These are phyloP conservation scores for Closterium sp. DNA, from an alignment of 139 green algal genomes.

Conservation along the genomic window DNA sequence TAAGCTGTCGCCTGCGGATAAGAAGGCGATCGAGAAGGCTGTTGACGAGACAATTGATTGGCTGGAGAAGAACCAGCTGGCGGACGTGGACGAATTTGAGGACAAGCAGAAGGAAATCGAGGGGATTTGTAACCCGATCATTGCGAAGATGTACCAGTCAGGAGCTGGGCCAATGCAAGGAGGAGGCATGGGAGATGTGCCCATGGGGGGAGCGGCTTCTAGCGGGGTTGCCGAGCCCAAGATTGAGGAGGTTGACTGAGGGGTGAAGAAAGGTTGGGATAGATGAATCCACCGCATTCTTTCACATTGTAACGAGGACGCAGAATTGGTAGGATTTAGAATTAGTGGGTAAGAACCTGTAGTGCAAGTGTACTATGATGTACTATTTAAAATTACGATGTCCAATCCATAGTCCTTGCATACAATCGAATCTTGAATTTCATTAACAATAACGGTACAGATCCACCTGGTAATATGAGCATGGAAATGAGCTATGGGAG, in stretches of 20 bases:
- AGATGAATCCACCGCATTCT: no score
- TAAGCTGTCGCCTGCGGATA: slow-evolving; percentile 82
- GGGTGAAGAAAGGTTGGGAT: no score
- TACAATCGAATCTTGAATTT: no score
- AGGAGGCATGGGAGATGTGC: not conserved
- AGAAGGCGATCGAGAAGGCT: slow-evolving; percentile 79
- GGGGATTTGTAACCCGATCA: slow-evolving; percentile 87
- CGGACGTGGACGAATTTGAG: slow-evolving; percentile 88
- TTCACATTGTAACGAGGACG: no score
- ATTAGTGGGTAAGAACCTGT: no score
- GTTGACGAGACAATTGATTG: slow-evolving; percentile 86
- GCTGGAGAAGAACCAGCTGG: slow-evolving; percentile 72
- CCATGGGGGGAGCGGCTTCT: not conserved
- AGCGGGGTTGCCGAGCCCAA: slow-evolving; percentile 39
- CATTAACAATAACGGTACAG: no score
- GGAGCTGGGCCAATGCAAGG: not conserved
- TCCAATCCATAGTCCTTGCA: no score
- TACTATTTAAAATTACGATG: no score
- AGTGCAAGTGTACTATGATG: no score
- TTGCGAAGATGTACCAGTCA: slow-evolving; percentile 71
- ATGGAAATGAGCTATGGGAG: no score
- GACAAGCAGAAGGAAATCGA: slow-evolving; percentile 97
- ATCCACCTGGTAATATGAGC: no score
- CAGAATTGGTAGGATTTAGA: no score
- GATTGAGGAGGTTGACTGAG: slow-evolving; percentile 56